phyloP scores from a whole-genome alignment of 352 stramenopile species.

The Stramenopiles sp. region DNA sequence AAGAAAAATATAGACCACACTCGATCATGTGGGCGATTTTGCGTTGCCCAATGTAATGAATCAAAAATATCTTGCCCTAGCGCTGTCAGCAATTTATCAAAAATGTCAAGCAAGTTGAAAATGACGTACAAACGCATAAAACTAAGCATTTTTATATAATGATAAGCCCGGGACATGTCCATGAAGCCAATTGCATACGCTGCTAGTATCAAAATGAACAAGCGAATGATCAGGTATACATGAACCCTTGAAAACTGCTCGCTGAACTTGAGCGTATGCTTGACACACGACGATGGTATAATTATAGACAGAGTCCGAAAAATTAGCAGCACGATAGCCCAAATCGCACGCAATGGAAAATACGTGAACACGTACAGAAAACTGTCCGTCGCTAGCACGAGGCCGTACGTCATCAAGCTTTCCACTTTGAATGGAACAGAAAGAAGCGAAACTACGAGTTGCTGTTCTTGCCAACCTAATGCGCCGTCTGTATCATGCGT shows the following conservation, averaged over 20 bases:
- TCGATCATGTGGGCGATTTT: not conserved
- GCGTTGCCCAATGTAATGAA: conserved; percentile 61
- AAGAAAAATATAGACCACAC: conserved; percentile 9
- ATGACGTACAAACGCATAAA: conserved; percentile 98
- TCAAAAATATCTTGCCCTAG: conserved; percentile 90
- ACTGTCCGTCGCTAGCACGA: conserved; percentile 81
- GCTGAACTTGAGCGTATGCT: too few relatives aligned
- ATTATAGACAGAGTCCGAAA: not conserved
- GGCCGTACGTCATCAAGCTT: conserved; percentile 68
- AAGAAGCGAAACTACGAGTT: too few relatives aligned
- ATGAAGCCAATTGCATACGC: conserved; percentile 51
- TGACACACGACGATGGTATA: too few relatives aligned
- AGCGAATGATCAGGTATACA: conserved; percentile 73
- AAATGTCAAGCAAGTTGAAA: conserved; percentile 95
- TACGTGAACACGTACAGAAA: conserved; percentile 93
- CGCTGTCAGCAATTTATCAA: conserved; percentile 83
- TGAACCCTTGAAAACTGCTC: conserved; percentile 63
- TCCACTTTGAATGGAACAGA: conserved; percentile 47
- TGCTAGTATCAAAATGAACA: conserved; percentile 48
- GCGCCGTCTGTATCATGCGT: too few relatives aligned
- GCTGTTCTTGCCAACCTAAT: too few relatives aligned
- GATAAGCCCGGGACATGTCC: conserved; percentile 90
- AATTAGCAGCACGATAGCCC: conserved; percentile 36
- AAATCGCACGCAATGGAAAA: conserved; percentile 68
- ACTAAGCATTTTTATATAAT: conserved; percentile 86